These are phyloP conservation scores for Mallotus nudiflorus DNA, from an alignment of 345 rosid species.

Conservation along the genomic window DNA sequence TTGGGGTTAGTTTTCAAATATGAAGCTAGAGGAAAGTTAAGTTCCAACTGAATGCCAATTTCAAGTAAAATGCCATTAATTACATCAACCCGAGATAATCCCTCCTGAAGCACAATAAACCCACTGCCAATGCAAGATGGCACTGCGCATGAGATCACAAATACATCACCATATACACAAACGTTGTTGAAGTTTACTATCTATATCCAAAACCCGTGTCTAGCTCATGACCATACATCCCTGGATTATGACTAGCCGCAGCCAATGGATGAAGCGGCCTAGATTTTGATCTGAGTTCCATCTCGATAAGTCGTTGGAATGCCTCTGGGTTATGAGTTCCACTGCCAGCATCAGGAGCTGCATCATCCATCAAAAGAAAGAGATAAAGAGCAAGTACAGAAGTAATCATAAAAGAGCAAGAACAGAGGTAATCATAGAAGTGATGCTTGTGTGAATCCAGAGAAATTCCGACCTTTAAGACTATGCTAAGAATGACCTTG, in stretches of 20 bases:
- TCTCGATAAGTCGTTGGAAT: conserved; percentile 72
- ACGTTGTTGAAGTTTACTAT: conserved; percentile 29
- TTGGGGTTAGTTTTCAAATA: background rate
- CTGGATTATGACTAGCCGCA: conserved; percentile 50
- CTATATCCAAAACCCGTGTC: conserved; percentile 73
- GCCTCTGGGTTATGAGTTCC: conserved; percentile 63
- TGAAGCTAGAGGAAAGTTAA: background rate
- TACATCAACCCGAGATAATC: conserved; percentile 14
- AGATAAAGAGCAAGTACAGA: no score
- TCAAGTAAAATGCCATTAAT: conserved; percentile 14
- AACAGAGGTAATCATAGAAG: no score
- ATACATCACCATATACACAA: conserved; percentile 25
- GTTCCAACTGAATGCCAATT: conserved; percentile 6
- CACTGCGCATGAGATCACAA: conserved; percentile 23
- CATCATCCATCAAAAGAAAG: conserved; percentile 10
- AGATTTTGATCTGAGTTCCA: conserved; percentile 66
- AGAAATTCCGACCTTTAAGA: no score
- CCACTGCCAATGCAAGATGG: conserved; percentile 5
- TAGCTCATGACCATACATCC: conserved; percentile 61
- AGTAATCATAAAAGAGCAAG: no score
- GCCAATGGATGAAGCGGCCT: conserved; percentile 54
- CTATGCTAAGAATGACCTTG: no score
- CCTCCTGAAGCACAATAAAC: conserved; percentile 18
- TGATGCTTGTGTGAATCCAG: background rate
- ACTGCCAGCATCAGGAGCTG: conserved; percentile 52